Evolutionary conservation across 768 basidiomycete genomes (phyloP).

Genomic region (Hortiboletus flavorubellus): DNA sequence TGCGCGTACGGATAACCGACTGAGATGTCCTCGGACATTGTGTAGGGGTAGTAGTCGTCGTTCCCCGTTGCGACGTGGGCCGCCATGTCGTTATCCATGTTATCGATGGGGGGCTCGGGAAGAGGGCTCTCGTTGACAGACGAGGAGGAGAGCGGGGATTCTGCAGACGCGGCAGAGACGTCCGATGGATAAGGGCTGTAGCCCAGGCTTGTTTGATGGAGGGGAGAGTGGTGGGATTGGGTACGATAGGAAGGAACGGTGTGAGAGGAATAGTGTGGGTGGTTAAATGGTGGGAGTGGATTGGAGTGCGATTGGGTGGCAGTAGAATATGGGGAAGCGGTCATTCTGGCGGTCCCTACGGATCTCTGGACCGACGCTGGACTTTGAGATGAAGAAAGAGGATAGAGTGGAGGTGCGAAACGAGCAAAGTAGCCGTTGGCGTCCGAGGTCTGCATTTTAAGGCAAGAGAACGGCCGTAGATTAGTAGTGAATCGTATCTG

Average conservation of each 20-base stretch:
- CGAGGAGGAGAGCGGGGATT: conserved; percentile 40
- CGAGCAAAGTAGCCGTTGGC: conserved; percentile 19
- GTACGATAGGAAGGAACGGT: conserved; percentile 17
- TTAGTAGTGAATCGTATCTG: conserved; percentile 21
- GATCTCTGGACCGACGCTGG: conserved; percentile 7
- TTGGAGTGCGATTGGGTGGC: conserved; percentile 18
- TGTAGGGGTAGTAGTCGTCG: conserved; percentile 31
- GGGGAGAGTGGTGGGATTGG: conserved; percentile 15
- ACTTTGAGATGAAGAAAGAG: conserved; percentile 12
- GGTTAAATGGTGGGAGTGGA: conserved; percentile 11
- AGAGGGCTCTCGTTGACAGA: conserved; percentile 40
- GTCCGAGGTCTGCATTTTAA: conserved; percentile 29
- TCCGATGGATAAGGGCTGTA: conserved; percentile 39
- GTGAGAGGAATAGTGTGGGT: conserved; percentile 23
- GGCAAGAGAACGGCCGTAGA: conserved; percentile 17
- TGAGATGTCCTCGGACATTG: conserved; percentile 23
- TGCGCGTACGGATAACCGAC: conserved; percentile 24
- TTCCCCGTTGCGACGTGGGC: conserved; percentile 23
- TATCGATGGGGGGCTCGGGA: conserved; percentile 36
- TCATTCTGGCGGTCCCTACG: conserved; percentile 20
- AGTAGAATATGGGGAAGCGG: conserved; percentile 21
- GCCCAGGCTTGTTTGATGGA: conserved; percentile 15
- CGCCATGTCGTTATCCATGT: conserved; percentile 27
- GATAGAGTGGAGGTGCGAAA: conserved; percentile 20
- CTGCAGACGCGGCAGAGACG: conserved; percentile 33